Conservation (phyloP, 106 monocot genomes). For the Narthecium ossifragum region DNA sequence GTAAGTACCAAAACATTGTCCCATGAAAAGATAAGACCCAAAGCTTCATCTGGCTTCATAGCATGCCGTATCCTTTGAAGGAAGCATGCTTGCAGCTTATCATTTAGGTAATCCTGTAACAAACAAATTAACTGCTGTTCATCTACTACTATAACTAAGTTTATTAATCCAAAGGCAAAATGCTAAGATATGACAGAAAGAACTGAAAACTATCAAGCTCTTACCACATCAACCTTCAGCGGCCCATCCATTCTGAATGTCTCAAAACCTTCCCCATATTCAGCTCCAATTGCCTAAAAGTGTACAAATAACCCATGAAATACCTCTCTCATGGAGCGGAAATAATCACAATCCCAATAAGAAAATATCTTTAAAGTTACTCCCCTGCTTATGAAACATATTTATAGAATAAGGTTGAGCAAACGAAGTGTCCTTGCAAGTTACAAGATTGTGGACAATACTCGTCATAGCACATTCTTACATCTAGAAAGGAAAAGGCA, state of each 20-base stretch:
- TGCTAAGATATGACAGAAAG: no score
- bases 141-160: no score
- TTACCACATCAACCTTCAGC: slow-evolving; percentile 92
- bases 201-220: no score
- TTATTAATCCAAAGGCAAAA: no score
- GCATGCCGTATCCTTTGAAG: slow-evolving; percentile 98
- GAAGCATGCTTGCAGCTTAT: slow-evolving; percentile 89
- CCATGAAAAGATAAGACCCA: slow-evolving; percentile 98
- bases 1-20: slow-evolving; percentile 93
- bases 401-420: not conserved
- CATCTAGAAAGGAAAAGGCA: no score
- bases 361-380: not conserved
- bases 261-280: slow-evolving; percentile 99
- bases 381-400: not conserved
- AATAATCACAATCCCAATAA: not conserved
- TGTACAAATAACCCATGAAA: no score
- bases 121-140: not conserved
- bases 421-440: no score
- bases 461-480: no score
- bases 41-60: slow-evolving; percentile 99
- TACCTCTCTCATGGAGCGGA: no score
- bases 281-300: slow-evolving; percentile 88
- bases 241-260: slow-evolving; percentile 97
- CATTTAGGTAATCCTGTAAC: slow-evolving; percentile 86
- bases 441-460: no score